Conservation (phyloP, 352 stramenopile species). For the Globisporangium lucens region DNA sequence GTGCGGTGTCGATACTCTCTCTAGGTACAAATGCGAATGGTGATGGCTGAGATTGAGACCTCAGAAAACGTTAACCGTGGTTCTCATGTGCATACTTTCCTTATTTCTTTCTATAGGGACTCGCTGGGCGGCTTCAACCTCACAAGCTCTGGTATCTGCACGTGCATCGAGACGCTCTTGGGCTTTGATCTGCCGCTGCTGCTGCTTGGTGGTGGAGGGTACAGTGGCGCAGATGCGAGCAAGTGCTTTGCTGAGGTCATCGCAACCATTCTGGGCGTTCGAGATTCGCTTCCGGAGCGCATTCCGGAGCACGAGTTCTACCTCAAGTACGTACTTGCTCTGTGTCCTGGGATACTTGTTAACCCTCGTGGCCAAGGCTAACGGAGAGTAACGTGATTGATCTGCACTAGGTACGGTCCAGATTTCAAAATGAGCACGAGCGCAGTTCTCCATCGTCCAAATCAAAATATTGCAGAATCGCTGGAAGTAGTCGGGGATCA, state of each 20-base stretch:
- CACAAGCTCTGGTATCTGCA: conserved; percentile 32
- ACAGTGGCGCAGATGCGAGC: conserved; percentile 58
- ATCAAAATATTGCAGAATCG: conserved; percentile 5
- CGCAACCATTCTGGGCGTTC: conserved; percentile 37
- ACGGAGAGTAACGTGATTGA: not conserved
- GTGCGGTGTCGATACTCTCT: conserved; percentile 67
- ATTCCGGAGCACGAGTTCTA: conserved; percentile 66
- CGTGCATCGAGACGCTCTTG: conserved; percentile 31
- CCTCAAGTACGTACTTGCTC: conserved; percentile 30
- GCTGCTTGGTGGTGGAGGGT: conserved; percentile 60
- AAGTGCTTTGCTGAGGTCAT: conserved; percentile 48
- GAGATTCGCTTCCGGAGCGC: conserved; percentile 19
- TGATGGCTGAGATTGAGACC: not conserved
- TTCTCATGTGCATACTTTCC: not conserved
- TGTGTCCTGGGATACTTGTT: too few relatives aligned
- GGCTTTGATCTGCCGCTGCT: conserved; percentile 39
- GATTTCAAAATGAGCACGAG: conserved; percentile 12
- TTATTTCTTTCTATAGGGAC: conserved; percentile 17
- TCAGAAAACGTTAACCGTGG: not conserved
- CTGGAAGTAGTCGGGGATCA: not conserved
- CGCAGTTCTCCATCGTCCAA: conserved; percentile 11
- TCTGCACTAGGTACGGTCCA: conserved; percentile 11
- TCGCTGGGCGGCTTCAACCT: conserved; percentile 49
- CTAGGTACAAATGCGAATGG: conserved; percentile 16
- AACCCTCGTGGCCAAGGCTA: not conserved